These are phyloP conservation scores for Xanthoconium purpureum DNA, from an alignment of 768 basidiomycete species.

Conservation along the genomic window DNA sequence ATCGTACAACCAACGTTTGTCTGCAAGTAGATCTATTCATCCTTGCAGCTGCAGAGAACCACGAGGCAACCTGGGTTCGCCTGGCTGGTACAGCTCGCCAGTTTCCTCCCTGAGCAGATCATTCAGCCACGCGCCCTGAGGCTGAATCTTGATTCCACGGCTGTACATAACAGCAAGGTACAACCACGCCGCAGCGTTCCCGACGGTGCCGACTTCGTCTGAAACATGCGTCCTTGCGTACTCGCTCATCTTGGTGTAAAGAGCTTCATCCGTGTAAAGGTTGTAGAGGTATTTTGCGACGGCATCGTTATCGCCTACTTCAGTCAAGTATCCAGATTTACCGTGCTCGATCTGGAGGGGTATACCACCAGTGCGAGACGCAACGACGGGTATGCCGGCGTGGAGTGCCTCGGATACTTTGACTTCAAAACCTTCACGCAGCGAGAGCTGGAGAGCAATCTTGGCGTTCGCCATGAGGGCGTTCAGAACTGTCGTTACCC, in stretches of 20 bases:
- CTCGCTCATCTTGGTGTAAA: slow-evolving; percentile 61
- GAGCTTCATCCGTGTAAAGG: slow-evolving; percentile 68
- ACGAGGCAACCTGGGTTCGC: slow-evolving; percentile 73
- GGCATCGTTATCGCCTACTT: slow-evolving; percentile 67
- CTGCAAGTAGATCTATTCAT: slow-evolving; percentile 4
- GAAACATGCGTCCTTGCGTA: slow-evolving; percentile 75
- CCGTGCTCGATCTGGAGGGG: slow-evolving; percentile 89
- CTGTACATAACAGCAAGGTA: slow-evolving; percentile 78
- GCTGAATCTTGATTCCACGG: slow-evolving; percentile 73
- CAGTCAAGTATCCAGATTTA: slow-evolving; percentile 82
- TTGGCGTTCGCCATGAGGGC: slow-evolving; percentile 85
- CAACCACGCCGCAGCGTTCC: slow-evolving; percentile 66
- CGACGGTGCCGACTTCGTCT: slow-evolving; percentile 82
- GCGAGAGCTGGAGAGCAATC: slow-evolving; percentile 88
- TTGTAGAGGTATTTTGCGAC: slow-evolving; percentile 78
- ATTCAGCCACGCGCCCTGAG: slow-evolving; percentile 82
- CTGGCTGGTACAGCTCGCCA: slow-evolving; percentile 60
- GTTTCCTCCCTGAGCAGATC: slow-evolving; percentile 77
- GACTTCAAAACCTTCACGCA: slow-evolving; percentile 95
- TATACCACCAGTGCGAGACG: slow-evolving; percentile 85
- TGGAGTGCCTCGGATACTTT: slow-evolving; percentile 96
- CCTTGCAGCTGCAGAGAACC: slow-evolving; percentile 49
- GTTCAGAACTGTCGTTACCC: slow-evolving; percentile 60
- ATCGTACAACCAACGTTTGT: slow-evolving; percentile 5
- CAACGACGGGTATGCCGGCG: slow-evolving; percentile 83